Evolutionary conservation across 495 filamentous ascomycete genomes (phyloP), one percentile per base, ranked within the genome.

Genomic region (Hamigera avellanea): DNA sequence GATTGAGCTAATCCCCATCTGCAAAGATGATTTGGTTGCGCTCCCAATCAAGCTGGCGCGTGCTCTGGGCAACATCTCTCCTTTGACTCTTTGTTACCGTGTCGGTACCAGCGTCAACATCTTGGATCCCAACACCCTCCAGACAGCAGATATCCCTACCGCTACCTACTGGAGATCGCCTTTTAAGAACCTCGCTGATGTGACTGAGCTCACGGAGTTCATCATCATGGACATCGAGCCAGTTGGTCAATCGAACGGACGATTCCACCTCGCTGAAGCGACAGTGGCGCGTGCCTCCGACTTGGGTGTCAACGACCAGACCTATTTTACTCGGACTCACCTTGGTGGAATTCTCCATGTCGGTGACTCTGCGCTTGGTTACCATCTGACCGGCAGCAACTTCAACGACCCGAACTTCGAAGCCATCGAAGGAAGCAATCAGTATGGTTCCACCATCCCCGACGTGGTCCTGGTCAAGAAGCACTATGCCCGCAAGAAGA

Each of bases 391-490:
- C 2, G 87, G 85, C 14, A 73, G 87, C 18, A 89, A 93, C 54
- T 95, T 83, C 72, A 99, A 99, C 72, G 86, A 86, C 49, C 63
- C 69, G 0, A 59, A 85, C 31, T 84, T 83, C 47, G 89, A 95
- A 32, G 81, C 76, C 2, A 68, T 95, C 14, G 81, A 93, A 56
- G 55, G 66, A 37, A 78, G 73, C 49, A 66, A 74, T 51, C 65
- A 73, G 15, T 83, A 86, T 63, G 59, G 73, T 2, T 80, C 75
- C 8, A 78, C 69, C 2, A 80, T 99, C 28, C 93, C 93, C 0
- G 93, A 96, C 44, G 93, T 95, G 1, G 54, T 96, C 0, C 73
- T 99, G 2, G 85, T 99, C 45, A 95, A 93, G 86, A 99, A 99
- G 55, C 73, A 77, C 69, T 96, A 93, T 58, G 74, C 83, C 6